Percentiles rank a stretch among this genome's conserved stretches.
phyloP scores from a whole-genome alignment of 805 yeast genomes.

The Starmerella vitae region DNA sequence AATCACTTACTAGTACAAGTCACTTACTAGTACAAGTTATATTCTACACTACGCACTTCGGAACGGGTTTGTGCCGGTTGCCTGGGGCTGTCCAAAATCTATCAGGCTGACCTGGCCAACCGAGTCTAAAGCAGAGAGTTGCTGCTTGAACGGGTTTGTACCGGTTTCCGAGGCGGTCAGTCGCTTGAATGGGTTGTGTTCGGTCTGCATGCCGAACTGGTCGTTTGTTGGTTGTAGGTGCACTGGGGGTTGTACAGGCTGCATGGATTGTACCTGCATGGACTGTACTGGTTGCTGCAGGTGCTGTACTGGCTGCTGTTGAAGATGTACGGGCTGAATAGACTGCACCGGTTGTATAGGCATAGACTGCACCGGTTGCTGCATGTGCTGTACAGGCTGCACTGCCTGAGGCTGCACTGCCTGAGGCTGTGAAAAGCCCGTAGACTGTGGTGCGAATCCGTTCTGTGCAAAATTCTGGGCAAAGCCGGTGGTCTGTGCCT shows the following conservation, averaged over 20 bases:
- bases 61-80: slow-evolving; percentile 20
- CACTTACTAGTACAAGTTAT: no score
- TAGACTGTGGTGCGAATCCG: slow-evolving; percentile 16
- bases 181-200: slow-evolving; percentile 17
- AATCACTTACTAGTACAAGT: no score
- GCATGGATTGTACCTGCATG: slow-evolving; percentile 28
- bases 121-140: slow-evolving; percentile 6
- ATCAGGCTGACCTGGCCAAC: slow-evolving; percentile 13
- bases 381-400: slow-evolving; percentile 1
- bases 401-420: not conserved
- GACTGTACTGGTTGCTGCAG: slow-evolving; percentile 16
- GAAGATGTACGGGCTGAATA: slow-evolving; percentile 4
- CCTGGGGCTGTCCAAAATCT: slow-evolving; percentile 16
- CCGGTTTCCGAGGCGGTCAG: slow-evolving; percentile 5
- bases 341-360: slow-evolving; percentile 11
- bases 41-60: no score
- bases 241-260: slow-evolving; percentile 21
- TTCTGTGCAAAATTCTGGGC: slow-evolving; percentile 18
- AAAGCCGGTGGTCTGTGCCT: slow-evolving; percentile 1
- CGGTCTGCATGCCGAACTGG: slow-evolving; percentile 31
- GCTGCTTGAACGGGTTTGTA: slow-evolving; percentile 39
- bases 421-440: not conserved
- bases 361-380: slow-evolving; percentile 20
- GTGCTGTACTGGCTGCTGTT: slow-evolving; percentile 1
- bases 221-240: no score